Evolutionary conservation across 2,329 filamentous ascomycete species (phyloP).

Genomic region (Aspergillus floridensis): DNA sequence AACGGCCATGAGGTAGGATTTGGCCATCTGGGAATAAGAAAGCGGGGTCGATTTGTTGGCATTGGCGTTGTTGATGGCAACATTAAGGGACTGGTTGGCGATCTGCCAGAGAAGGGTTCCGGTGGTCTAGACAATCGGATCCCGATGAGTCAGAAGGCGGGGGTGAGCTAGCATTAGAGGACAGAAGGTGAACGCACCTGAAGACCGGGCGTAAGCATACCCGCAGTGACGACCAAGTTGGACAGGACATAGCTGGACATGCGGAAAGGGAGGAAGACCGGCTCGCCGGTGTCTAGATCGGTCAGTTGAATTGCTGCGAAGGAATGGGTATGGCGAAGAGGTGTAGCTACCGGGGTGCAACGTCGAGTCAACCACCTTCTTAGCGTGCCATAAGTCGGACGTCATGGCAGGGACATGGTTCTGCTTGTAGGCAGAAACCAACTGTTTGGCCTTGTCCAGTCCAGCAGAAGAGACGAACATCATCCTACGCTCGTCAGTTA

Average conservation of each 20-base stretch:
- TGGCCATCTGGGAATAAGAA: slow-evolving; percentile 72
- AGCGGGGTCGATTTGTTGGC: slow-evolving; percentile 96
- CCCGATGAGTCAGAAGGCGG: not conserved
- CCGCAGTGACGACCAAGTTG: slow-evolving; percentile 90
- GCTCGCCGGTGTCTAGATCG: slow-evolving; percentile 78
- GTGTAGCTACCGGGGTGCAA: slow-evolving; percentile 77
- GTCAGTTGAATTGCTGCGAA: not conserved
- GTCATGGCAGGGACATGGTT: slow-evolving; percentile 78
- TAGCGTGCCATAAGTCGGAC: slow-evolving; percentile 86
- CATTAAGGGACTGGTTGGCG: slow-evolving; percentile 95
- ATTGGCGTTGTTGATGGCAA: slow-evolving; percentile 96
- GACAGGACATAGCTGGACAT: slow-evolving; percentile 96
- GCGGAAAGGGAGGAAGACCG: slow-evolving; percentile 90
- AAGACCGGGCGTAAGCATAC: slow-evolving; percentile 92
- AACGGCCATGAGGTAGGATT: slow-evolving; percentile 90
- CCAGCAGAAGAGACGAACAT: slow-evolving; percentile 74
- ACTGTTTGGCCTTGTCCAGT: slow-evolving; percentile 79
- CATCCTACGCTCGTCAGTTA: slow-evolving; percentile 58
- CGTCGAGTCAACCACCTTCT: slow-evolving; percentile 96
- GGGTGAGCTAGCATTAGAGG: not conserved
- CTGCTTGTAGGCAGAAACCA: slow-evolving; percentile 82
- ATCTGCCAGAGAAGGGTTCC: slow-evolving; percentile 94
- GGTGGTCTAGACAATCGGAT: slow-evolving; percentile 54
- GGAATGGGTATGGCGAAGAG: not conserved
- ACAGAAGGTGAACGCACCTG: slow-evolving; percentile 51